These are phyloP conservation scores for Stramenopiles sp. DNA, from an alignment of 352 stramenopile species.

Conservation along the genomic window DNA sequence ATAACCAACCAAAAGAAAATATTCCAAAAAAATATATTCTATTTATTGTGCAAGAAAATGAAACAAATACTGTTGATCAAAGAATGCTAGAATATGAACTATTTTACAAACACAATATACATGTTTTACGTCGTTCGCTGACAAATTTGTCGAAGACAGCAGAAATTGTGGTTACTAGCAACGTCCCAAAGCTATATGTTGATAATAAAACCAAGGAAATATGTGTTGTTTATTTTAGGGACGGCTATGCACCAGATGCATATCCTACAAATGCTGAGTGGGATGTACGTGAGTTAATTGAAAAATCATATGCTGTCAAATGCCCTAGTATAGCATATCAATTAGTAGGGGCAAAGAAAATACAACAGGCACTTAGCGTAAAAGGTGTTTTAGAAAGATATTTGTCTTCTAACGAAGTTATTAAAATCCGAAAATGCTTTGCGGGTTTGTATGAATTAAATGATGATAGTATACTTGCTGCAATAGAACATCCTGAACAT, in stretches of 20 bases:
- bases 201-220: constrained; percentile 37
- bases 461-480: constrained; percentile 35
- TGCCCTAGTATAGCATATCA: constrained; percentile 87
- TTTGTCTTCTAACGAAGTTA: constrained; percentile 24
- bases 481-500: constrained; percentile 28
- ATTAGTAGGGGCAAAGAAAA: constrained; percentile 89
- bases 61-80: constrained; percentile 71
- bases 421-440: constrained; percentile 63
- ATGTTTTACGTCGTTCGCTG: constrained; percentile 33
- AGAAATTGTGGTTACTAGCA: constrained; percentile 9
- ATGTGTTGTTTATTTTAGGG: constrained; percentile 80
- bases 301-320: constrained; percentile 75
- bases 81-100: constrained; percentile 73
- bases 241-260: constrained; percentile 84
- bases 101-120: constrained; percentile 49
- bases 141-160: constrained; percentile 6
- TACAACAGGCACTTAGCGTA: constrained; percentile 81
- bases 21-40: constrained; percentile 35
- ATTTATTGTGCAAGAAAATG: constrained; percentile 67
- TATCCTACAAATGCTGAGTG: constrained; percentile 71
- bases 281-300: constrained; percentile 55
- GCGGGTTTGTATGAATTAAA: constrained; percentile 80
- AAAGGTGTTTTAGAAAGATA: constrained; percentile 62
- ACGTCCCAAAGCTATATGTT: not conserved
- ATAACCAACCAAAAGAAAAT: constrained; percentile 22